phyloP scores from a whole-genome alignment of 371 early-diverging fungal genomes.

The Apophysomyces variabilis region DNA sequence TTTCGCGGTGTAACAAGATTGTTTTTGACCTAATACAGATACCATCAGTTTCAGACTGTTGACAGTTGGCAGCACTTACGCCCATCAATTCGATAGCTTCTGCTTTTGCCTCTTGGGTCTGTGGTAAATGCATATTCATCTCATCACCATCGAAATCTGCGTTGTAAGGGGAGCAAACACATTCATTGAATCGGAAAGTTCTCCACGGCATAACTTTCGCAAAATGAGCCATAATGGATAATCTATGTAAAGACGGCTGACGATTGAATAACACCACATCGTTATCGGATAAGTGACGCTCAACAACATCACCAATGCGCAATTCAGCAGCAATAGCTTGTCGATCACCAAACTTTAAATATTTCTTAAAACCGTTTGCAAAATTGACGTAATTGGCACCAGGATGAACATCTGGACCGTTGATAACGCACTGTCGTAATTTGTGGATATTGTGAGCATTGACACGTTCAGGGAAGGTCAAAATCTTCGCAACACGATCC shows the following conservation, averaged over 20 bases:
- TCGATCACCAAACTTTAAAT: slow-evolving; percentile 79
- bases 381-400: slow-evolving; percentile 93
- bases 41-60: slow-evolving; percentile 4
- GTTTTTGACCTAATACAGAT: slow-evolving; percentile 69
- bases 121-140: slow-evolving; percentile 99
- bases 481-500: slow-evolving; percentile 90
- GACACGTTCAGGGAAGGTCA: slow-evolving; percentile 98
- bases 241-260: slow-evolving; percentile 99
- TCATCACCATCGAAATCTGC: slow-evolving; percentile 99
- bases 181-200: slow-evolving; percentile 99
- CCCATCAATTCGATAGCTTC: slow-evolving; percentile 99
- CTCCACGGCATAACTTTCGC: slow-evolving; percentile 96
- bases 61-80: slow-evolving; percentile 34
- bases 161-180: slow-evolving; percentile 99
- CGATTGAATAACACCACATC: slow-evolving; percentile 99
- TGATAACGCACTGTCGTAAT: slow-evolving; percentile 80
- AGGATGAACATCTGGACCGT: slow-evolving; percentile 94
- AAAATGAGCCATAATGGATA: slow-evolving; percentile 99
- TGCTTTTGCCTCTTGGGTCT: slow-evolving; percentile 98
- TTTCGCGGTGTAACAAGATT: slow-evolving; percentile 98
- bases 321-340: slow-evolving; percentile 74
- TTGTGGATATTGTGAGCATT: slow-evolving; percentile 87
- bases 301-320: slow-evolving; percentile 94
- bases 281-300: slow-evolving; percentile 95
- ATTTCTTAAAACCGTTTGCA: slow-evolving; percentile 60